Base-by-base conservation (phyloP, 768 basidiomycete species). In the Collybia nuda region DNA sequence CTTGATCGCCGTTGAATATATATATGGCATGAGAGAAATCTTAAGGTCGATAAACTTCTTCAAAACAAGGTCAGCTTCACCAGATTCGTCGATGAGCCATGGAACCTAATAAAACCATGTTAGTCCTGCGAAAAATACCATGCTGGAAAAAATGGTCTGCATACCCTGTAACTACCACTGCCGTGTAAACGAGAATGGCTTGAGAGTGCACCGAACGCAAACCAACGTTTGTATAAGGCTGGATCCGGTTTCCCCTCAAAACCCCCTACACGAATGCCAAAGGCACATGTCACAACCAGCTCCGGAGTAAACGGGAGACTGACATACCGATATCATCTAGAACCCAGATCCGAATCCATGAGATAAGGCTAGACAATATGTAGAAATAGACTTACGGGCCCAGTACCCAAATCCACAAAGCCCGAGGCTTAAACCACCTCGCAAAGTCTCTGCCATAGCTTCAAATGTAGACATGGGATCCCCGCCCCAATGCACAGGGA, bases 141-240 rank as follows among this genome's bases (percentile, higher is more conserved):
- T 6, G 7, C 22, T 17, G 4, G 8, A 2, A 17, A 6, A 26
- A 4, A n/a, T 18, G 9, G 17, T 8, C 28, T 2, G 15, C 62
- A 18, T 43, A 77, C 77, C 41, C 77, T 69, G 62, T 76, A 79
- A 37, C 75, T 77, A 39, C 67, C 64, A 35, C 69, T 73, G 14
- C 77, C 77, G 51, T 79, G 77, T 17, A 79, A 60, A 6, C 77
- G 67, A 24, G 74, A 71, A 52, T 78, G 77, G 35, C 73, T 73
- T 2, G 76, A 67, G 7, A 67, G 57, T 5, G 60, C 56, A 22
- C 64, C 64, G 51, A 75, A 75, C 1, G 72, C 75, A 38, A 75
- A 66, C 76, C 76, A 79, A 8, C 76, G 76, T 57, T 71, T 72
- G 61, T 73, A 77, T 19, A 77, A 46, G 8, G 61, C 66, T 2